A percentile compares a stretch with the other conserved stretches of the same genome.
These are phyloP conservation scores for Talaromyces thailandensis DNA, from an alignment of 495 filamentous ascomycete species.

Conservation along the genomic window DNA sequence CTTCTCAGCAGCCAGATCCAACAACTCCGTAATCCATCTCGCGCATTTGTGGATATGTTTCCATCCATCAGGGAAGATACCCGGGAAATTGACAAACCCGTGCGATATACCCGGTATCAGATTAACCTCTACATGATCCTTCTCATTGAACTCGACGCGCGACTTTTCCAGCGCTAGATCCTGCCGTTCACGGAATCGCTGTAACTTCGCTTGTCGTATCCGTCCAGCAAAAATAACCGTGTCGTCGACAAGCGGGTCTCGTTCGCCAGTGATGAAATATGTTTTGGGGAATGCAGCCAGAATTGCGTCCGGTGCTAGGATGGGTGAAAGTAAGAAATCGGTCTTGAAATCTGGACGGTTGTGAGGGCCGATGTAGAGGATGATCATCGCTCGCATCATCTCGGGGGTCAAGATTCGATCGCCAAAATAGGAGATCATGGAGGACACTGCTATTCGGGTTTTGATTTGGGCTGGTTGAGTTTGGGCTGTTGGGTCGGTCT, in stretches of 20 bases:
- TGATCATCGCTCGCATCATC: constrained; percentile 99
- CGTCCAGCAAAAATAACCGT: constrained; percentile 92
- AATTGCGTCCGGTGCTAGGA: constrained; percentile 77
- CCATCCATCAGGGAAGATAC: constrained; percentile 79
- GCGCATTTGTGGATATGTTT: constrained; percentile 66
- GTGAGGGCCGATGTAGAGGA: constrained; percentile 91
- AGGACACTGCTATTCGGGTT: constrained; percentile 82
- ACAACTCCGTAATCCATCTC: constrained; percentile 67
- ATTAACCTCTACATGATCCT: constrained; percentile 68
- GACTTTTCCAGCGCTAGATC: constrained; percentile 50
- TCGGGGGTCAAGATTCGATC: constrained; percentile 92
- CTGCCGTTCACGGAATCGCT: constrained; percentile 49
- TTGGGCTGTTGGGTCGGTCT: constrained; percentile 30
- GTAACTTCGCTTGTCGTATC: constrained; percentile 70
- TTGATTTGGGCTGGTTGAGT: constrained; percentile 59
- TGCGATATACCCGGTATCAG: constrained; percentile 84
- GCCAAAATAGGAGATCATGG: constrained; percentile 96
- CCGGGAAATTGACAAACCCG: constrained; percentile 86
- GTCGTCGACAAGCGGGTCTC: constrained; percentile 92
- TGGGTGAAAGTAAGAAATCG: constrained; percentile 82
- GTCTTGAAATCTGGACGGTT: constrained; percentile 86
- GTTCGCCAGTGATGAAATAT: constrained; percentile 88
- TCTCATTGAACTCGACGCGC: constrained; percentile 57
- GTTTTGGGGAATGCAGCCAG: constrained; percentile 82
- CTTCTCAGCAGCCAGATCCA: constrained; percentile 41